phyloP scores from a whole-genome alignment of 768 basidiomycete species.

The Tephrocybe sp. region DNA sequence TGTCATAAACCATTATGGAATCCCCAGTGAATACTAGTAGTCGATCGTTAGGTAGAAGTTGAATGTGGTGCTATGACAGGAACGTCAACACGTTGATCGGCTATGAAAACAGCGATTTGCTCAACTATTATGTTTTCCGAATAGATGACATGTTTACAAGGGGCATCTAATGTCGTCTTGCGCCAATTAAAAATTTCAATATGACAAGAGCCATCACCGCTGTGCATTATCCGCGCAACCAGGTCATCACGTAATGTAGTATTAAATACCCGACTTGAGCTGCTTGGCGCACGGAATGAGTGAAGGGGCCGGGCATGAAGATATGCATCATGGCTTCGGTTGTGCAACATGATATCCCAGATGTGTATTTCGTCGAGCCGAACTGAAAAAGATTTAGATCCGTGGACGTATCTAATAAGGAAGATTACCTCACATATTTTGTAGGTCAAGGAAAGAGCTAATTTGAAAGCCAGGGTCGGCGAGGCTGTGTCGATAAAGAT shows the following conservation, averaged over 20 bases:
- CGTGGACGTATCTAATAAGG: not conserved
- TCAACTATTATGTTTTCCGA: not conserved
- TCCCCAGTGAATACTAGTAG: constrained; percentile 4
- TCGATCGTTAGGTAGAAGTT: constrained; percentile 2
- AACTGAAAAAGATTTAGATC: not conserved
- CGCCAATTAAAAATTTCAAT: constrained; percentile 10
- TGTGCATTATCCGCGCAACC: constrained; percentile 2
- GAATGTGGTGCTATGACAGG: constrained; percentile 2
- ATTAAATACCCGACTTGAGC: not conserved
- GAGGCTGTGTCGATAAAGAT: constrained; percentile 5
- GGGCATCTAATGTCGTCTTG: not conserved
- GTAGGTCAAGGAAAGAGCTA: constrained; percentile 2
- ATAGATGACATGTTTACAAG: constrained; percentile 1
- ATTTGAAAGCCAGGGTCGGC: constrained; percentile 4
- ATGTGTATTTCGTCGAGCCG: constrained; percentile 3
- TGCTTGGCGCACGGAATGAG: constrained; percentile 3
- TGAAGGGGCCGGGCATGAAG: constrained; percentile 2
- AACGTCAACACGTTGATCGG: not conserved
- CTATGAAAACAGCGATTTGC: not conserved
- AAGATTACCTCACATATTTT: not conserved
- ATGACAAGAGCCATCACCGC: not conserved
- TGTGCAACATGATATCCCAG: constrained; percentile 1
- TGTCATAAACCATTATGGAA: constrained; percentile 1
- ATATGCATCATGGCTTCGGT: constrained; percentile 5
- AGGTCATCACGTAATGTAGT: constrained; percentile 5